These are phyloP conservation scores for Colletotrichum eleusines DNA, from an alignment of 2,329 filamentous ascomycete species.

Conservation along the genomic window DNA sequence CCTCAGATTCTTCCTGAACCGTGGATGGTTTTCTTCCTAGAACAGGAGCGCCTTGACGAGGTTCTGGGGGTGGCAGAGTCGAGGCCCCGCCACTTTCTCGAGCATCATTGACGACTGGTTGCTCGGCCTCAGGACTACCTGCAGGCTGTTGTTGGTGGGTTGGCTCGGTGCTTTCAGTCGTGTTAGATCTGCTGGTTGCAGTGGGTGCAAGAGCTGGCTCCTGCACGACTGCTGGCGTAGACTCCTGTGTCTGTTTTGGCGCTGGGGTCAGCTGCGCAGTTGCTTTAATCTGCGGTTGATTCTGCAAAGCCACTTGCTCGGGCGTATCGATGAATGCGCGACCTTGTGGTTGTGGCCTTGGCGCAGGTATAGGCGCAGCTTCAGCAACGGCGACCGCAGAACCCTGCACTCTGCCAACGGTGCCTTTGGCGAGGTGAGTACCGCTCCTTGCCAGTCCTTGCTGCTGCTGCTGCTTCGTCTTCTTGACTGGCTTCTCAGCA, in stretches of 20 bases:
- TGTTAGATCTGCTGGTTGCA: not conserved
- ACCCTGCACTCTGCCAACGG: constrained; percentile 63
- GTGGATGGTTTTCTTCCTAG: constrained; percentile 57
- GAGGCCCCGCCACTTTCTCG: constrained; percentile 26
- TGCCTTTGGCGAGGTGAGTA: constrained; percentile 64
- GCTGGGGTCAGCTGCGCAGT: not conserved
- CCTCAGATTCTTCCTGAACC: constrained; percentile 60
- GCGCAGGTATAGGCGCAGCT: constrained; percentile 7
- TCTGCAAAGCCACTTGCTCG: constrained; percentile 17
- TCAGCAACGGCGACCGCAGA: constrained; percentile 55
- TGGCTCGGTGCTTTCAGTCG: not conserved
- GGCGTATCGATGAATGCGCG: not conserved
- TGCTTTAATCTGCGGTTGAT: not conserved
- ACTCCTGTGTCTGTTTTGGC: constrained; percentile 3
- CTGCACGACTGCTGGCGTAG: not conserved
- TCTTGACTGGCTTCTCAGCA: constrained; percentile 54
- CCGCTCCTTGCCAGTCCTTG: constrained; percentile 54
- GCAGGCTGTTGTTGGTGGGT: not conserved
- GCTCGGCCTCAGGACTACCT: constrained; percentile 6
- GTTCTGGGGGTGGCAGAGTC: constrained; percentile 21
- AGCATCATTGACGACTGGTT: constrained; percentile 16
- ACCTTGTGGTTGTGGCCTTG: constrained; percentile 7
- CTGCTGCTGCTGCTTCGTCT: constrained; percentile 48
- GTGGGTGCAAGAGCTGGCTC: not conserved
- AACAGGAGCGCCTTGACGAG: constrained; percentile 23